Percentiles rank a stretch among this genome's conserved stretches.
These are phyloP conservation scores for Areca catechu DNA, from an alignment of 176 grass and related monocot genomes.

Conservation along the genomic window DNA sequence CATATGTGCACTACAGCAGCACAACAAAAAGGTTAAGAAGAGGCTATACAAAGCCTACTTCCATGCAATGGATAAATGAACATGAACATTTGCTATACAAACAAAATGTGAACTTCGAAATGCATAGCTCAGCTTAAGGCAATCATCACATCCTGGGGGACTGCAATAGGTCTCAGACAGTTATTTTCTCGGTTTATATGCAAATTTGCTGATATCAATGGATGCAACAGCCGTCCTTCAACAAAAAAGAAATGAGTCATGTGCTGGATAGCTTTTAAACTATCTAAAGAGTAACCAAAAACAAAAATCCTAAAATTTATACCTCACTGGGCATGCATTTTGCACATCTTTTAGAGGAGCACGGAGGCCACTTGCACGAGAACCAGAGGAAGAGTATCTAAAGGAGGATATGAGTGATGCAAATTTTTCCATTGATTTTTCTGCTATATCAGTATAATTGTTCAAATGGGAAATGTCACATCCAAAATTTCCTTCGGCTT, in stretches of 20 bases:
- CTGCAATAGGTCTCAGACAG: not conserved
- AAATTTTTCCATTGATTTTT: conserved; percentile 94
- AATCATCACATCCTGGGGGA: not conserved
- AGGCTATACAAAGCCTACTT: not conserved
- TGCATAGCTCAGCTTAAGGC: not conserved
- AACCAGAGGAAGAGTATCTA: conserved; percentile 54
- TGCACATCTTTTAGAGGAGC: conserved; percentile 82
- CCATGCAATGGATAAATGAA: conserved; percentile 24
- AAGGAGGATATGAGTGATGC: conserved; percentile 65
- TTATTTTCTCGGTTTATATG: conserved; percentile 33
- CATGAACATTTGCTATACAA: conserved; percentile 13
- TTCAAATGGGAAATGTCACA: conserved; percentile 80
- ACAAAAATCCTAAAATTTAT: conserved; percentile 1
- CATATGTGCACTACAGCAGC: too few relatives aligned
- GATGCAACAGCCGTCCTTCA: conserved; percentile 11
- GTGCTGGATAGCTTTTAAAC: conserved; percentile 8
- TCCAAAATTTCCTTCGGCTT: conserved; percentile 49
- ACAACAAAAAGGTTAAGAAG: not conserved
- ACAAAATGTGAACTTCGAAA: conserved; percentile 9
- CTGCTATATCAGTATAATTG: conserved; percentile 64
- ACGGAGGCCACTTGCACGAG: conserved; percentile 81
- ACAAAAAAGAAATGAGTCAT: not conserved
- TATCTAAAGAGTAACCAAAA: not conserved
- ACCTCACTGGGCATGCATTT: conserved; percentile 64
- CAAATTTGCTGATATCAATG: conserved; percentile 23